Conservation (phyloP, 2,329 filamentous ascomycete species). For the Passalora sequoiae region DNA sequence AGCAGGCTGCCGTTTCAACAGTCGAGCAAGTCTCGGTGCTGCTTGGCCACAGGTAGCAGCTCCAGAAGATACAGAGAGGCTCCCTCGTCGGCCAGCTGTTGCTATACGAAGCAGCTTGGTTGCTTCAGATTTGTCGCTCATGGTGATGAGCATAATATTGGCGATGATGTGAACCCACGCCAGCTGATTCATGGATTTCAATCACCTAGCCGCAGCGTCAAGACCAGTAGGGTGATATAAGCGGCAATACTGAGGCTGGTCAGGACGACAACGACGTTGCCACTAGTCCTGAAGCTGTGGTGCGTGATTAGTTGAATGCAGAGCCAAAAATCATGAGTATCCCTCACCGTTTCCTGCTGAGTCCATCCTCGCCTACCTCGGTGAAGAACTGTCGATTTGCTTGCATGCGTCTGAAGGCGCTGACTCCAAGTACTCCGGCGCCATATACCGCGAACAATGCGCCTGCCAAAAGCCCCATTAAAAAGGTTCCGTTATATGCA, state of each 20-base stretch:
- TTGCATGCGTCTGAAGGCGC: constrained; percentile 79
- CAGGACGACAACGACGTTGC: constrained; percentile 60
- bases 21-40: too few relatives aligned
- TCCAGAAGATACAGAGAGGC: too few relatives aligned
- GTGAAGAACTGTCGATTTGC: constrained; percentile 92
- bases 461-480: too few relatives aligned
- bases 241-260: constrained; percentile 59
- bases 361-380: constrained; percentile 54
- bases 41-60: too few relatives aligned
- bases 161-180: too few relatives aligned
- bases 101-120: too few relatives aligned
- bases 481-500: too few relatives aligned
- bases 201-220: constrained; percentile 49
- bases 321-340: neutral
- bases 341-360: constrained; percentile 48
- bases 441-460: constrained; percentile 92
- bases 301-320: neutral
- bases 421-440: constrained; percentile 73
- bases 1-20: neutral
- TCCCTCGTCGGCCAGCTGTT: too few relatives aligned
- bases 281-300: constrained; percentile 59
- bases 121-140: too few relatives aligned
- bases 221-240: constrained; percentile 55
- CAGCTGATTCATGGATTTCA: too few relatives aligned
- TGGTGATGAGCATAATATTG: too few relatives aligned